phyloP scores from a whole-genome alignment of 495 filamentous ascomycete species.

The Penicillium goetzii region DNA sequence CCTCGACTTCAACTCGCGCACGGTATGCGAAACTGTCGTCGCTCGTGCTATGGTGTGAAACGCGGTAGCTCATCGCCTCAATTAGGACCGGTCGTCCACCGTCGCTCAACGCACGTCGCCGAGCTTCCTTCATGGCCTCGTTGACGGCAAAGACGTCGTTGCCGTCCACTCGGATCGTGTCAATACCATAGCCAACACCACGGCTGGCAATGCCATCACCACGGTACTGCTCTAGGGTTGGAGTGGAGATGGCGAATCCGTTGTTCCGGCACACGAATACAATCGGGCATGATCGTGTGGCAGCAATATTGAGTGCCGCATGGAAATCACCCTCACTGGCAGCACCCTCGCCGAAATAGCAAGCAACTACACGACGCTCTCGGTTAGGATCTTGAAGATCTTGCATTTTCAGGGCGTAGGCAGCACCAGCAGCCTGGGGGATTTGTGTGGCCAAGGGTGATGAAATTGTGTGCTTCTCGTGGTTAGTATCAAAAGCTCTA shows the following conservation, averaged over 20 bases:
- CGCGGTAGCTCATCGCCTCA: constrained; percentile 97
- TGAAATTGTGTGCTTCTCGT: constrained; percentile 80
- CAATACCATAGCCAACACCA: constrained; percentile 95
- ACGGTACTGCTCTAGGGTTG: constrained; percentile 93
- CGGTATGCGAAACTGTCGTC: constrained; percentile 98
- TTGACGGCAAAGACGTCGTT: constrained; percentile 97
- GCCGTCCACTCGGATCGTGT: constrained; percentile 93
- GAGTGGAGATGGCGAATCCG: constrained; percentile 93
- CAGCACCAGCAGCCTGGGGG: constrained; percentile 90
- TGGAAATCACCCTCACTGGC: constrained; percentile 98
- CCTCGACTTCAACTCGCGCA: constrained; percentile 90
- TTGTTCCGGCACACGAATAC: constrained; percentile 98
- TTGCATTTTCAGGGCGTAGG: constrained; percentile 92
- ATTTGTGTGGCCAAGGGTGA: constrained; percentile 94
- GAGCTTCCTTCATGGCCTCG: constrained; percentile 78
- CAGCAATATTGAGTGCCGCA: constrained; percentile 93
- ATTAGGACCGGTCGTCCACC: constrained; percentile 83
- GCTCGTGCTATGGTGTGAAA: constrained; percentile 96
- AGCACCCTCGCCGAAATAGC: constrained; percentile 98
- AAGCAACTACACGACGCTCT: constrained; percentile 73
- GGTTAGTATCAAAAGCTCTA: background rate
- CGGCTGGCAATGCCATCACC: constrained; percentile 95
- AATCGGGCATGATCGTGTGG: constrained; percentile 86
- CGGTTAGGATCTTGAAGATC: constrained; percentile 69
- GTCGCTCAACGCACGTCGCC: constrained; percentile 73